A percentile compares a stretch with the other conserved stretches of the same genome.
These are phyloP conservation scores for Oryza glaberrima DNA, from an alignment of 176 grass and related monocot genomes.

Conservation along the genomic window DNA sequence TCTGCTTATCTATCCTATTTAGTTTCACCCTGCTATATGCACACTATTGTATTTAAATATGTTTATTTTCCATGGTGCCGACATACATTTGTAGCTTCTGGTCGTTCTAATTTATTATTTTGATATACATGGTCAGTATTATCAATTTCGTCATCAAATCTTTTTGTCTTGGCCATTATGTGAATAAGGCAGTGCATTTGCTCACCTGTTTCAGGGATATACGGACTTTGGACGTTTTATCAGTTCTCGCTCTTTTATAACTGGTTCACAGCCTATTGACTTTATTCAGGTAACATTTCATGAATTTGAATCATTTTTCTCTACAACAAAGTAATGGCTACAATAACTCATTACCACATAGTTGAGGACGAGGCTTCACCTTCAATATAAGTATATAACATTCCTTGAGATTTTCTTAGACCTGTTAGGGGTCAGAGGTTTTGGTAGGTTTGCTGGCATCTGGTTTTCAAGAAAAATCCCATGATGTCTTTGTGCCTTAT, in stretches of 20 bases:
- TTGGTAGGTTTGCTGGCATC: too few relatives aligned
- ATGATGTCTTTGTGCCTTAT: neutral
- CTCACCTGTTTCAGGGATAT: slow-evolving; percentile 61
- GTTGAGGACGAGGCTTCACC: neutral
- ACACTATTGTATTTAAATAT: slow-evolving; percentile 31
- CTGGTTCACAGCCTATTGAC: slow-evolving; percentile 62
- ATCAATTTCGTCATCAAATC: slow-evolving; percentile 23
- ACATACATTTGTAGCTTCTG: neutral
- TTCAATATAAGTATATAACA: neutral
- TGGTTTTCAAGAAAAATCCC: neutral
- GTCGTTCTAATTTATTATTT: slow-evolving; percentile 28
- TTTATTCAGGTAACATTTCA: slow-evolving; percentile 76
- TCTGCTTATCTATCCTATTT: slow-evolving; percentile 11
- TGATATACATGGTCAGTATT: slow-evolving; percentile 21
- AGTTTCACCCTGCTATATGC: neutral
- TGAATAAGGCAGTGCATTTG: slow-evolving; percentile 17
- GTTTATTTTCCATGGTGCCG: neutral
- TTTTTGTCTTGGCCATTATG: slow-evolving; percentile 2
- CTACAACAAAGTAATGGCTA: neutral
- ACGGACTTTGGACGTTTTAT: slow-evolving; percentile 87
- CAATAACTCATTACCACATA: slow-evolving; percentile 17
- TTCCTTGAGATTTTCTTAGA: slow-evolving; percentile 23
- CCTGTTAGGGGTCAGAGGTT: neutral
- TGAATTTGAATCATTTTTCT: neutral
- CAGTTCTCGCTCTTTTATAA: slow-evolving; percentile 56